Evolutionary conservation across 805 yeast species (phyloP).

Genomic region (Monosporozyma servazzii): DNA sequence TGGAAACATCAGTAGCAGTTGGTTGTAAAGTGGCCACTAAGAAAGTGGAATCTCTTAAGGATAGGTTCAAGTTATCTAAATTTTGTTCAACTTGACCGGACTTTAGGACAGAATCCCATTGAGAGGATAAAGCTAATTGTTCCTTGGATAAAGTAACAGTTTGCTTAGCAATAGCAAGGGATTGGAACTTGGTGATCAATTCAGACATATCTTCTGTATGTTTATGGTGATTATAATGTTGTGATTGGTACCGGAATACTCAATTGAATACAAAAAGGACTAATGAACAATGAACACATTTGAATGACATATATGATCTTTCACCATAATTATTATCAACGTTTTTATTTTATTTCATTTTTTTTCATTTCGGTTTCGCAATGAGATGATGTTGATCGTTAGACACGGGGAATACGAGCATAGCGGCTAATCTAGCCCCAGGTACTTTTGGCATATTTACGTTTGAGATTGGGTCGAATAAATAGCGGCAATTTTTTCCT

Average conservation of each 20-base stretch:
- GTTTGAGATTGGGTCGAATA: no score
- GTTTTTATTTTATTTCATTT: no score
- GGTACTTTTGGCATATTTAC: no score
- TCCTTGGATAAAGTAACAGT: constrained; percentile 30
- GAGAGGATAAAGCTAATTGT: constrained; percentile 66
- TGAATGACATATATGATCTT: no score
- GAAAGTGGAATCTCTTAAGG: constrained; percentile 61
- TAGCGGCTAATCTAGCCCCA: no score
- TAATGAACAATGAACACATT: not conserved
- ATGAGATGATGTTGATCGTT: no score
- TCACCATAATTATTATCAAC: no score
- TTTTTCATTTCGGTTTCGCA: no score
- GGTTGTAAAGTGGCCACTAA: constrained; percentile 54
- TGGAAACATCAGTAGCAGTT: constrained; percentile 59
- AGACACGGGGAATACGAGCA: no score
- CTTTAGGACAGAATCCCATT: constrained; percentile 67
- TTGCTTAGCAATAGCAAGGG: constrained; percentile 22
- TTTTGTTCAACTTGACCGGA: constrained; percentile 43
- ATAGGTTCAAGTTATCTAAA: constrained; percentile 53
- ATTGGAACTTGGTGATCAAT: constrained; percentile 21
- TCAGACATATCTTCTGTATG: constrained; percentile 19
- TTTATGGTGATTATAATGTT: not conserved
- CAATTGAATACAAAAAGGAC: not conserved
- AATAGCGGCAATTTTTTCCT: no score
- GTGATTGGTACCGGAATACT: not conserved